These are phyloP conservation scores for Williopsis jadinii DNA, from an alignment of 1,139 yeast genomes.

Conservation along the genomic window DNA sequence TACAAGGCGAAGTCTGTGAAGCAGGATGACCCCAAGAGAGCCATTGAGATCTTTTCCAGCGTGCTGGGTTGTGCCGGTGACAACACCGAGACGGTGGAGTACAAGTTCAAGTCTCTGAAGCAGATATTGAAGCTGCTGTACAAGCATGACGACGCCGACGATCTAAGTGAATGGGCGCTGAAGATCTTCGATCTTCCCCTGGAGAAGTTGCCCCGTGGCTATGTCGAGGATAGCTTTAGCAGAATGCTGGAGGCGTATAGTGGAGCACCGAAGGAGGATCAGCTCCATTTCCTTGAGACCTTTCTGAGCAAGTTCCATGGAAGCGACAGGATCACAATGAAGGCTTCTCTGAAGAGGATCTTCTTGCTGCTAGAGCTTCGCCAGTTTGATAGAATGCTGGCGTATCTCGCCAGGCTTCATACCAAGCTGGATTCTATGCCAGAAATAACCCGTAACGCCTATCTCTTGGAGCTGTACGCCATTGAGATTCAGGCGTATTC, in stretches of 20 bases:
- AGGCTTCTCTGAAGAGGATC: constrained; percentile 46
- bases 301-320: constrained; percentile 21
- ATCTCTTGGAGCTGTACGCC: constrained; percentile 57
- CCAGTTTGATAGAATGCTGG: constrained; percentile 31
- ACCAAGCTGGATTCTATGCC: constrained; percentile 31
- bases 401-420: constrained; percentile 36
- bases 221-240: constrained; percentile 57
- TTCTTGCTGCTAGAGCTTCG: constrained; percentile 38
- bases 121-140: constrained; percentile 56
- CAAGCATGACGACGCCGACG: constrained; percentile 28
- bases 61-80: constrained; percentile 8
- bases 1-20: constrained; percentile 57
- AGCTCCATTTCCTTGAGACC: constrained; percentile 12
- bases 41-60: constrained; percentile 27
- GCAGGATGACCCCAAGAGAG: constrained; percentile 48
- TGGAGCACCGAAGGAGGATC: constrained; percentile 21
- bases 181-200: constrained; percentile 27
- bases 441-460: constrained; percentile 39
- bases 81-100: constrained; percentile 9
- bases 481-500: constrained; percentile 52
- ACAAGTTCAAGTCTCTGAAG: constrained; percentile 52
- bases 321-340: constrained; percentile 50
- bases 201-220: constrained; percentile 31
- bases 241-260: constrained; percentile 44
- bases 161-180: constrained; percentile 28